Base-by-base conservation (phyloP, 129 eudicot genomes). In the Flaveria trinervia region DNA sequence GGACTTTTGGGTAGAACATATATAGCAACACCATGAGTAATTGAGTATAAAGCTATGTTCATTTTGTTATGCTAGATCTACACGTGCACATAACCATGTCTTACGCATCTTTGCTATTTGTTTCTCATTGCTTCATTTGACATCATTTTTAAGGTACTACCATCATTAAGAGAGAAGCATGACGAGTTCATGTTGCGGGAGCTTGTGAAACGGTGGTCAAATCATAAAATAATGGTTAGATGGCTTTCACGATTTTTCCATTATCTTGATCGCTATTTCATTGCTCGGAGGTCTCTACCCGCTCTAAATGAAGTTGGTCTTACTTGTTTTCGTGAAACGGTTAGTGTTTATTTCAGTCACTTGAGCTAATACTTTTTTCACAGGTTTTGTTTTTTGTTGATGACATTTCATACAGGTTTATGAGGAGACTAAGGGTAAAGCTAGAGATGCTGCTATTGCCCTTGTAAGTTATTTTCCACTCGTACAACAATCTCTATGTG, bases 251-350 rank as follows among this genome's bases (percentile, higher is more conserved):
- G 89, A 3, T 84, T 84, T 70, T 89, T 86, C 69, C 75, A 83
- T 55, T 89, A 86, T 74, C 87, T 88, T 46, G 96, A 89, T 75
- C 90, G 96, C 25, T 89, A 86, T 73, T 92, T 86, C 73, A 85
- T 90, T 44, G 54, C 85, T 16, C 78, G 92, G 15, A 90, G 90
- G 56, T 83, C 92, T 7, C 86, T 92, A 60, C 86, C 89, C 13
- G 41, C 86, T 0, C 82, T 92, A 1, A 70, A 83, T 71, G 89
- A 90, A 83, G 94, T 90, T 79, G 98, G 96, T 67, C 84, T 90
- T 12, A 83, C 80, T 51, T 86, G 92, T 84, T 92, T 90, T 76
- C 84, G 94, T 3, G 85, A 88, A n/a, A 71, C 70, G 89, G 97
- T 91, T 68, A 66, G 84, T 86, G 8, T 70, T 4, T 59, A 13